Evolutionary conservation across 768 basidiomycete genomes (phyloP), one percentile per base, ranked within the genome.

Genomic region (Amanita brunnescens): DNA sequence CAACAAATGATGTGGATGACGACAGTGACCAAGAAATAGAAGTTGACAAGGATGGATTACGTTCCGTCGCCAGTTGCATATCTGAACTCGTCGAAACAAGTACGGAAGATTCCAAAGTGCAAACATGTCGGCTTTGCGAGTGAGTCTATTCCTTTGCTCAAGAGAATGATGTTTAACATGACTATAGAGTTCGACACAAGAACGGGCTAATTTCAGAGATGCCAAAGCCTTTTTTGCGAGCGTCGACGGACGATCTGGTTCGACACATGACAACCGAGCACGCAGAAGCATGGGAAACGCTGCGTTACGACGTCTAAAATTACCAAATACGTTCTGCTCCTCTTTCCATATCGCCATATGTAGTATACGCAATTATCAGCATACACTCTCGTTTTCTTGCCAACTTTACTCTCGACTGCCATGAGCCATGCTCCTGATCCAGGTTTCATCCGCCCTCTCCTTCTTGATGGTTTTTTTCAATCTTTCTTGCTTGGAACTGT

Each of bases 81-180:
- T 65, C 65, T 49, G 70, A 69, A 9, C 65, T 80, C 21, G 71
- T 80, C 20, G 67, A 63, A 9, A 62, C 62, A 16, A 63, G 63
- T 12, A 65, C 65, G 4, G 57, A 61, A 7, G 59, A 62, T 34
- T 61, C 57, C 21, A 65, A 61, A 3, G 53, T 54, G 35, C 57
- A 67, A 33, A 68, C 66, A 37, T 83, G 81, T 52, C 66, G 60
- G 44, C 64, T 80, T 32, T 84, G 82, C 74, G 57, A 65, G 82
- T 80, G 49, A 62, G 80, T 70, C 45, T 26, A 54, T 29, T 30
- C 26, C 37, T 21, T n/a, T 6, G 13, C 6, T 23, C 16, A n/a
- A 32, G 8, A 18, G 41, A 18, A 43, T 46, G 42, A 12, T 21
- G 37, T 32, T 16, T 46, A 38, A 46, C 39, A n/a, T 29, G 5